Base-by-base conservation (phyloP, 495 filamentous ascomycete species). In the Daldinia vernicosa region DNA sequence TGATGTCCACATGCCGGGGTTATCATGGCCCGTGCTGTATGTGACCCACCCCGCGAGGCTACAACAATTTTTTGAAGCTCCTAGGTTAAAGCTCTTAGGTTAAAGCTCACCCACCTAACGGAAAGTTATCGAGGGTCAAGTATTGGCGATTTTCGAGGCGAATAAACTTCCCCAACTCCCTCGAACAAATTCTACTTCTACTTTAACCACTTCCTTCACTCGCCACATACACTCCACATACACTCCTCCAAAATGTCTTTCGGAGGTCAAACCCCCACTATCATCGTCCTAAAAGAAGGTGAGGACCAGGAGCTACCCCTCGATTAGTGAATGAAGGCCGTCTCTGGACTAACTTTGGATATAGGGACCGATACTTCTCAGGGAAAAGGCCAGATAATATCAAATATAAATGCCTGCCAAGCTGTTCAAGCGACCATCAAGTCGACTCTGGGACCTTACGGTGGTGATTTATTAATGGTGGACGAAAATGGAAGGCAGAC, bases 211-310 rank as follows among this genome's bases (percentile, higher is more conserved):
- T 15, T 39, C 5, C 12, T 14, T 27, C 19, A 6, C 17, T 51
- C 54, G 35, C 22, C 26, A 59, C 51, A 11, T 50, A 7, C 47
- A 26, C 4, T 68, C 22, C 26, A 59, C 51, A 11, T 50, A 7
- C 47, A 26, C 4, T 68, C 66, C 74, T 32, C 24, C 61, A 77
- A 69, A 80, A 98, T 98, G 95, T 94, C 93, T 79, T 99, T 98
- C 85, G 93, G 93, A 80, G 95, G 95, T 81, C 95, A 99, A 83
- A 93, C 95, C 72, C 95, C 95, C 79, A 99, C 96, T 67, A 99
- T 99, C 79, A 92, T 99, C 78, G 96, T 99, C 82, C 88, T 99
- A 71, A 97, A 95, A 84, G 95, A 99, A 84, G 94, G 94, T 97
- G 74, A 69, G 91, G 85, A 78, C 80, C 80, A 65, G 54, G 52